These are phyloP conservation scores for Lentinula novae-zelandiae DNA, from an alignment of 1,284 basidiomycete species.

Conservation along the genomic window DNA sequence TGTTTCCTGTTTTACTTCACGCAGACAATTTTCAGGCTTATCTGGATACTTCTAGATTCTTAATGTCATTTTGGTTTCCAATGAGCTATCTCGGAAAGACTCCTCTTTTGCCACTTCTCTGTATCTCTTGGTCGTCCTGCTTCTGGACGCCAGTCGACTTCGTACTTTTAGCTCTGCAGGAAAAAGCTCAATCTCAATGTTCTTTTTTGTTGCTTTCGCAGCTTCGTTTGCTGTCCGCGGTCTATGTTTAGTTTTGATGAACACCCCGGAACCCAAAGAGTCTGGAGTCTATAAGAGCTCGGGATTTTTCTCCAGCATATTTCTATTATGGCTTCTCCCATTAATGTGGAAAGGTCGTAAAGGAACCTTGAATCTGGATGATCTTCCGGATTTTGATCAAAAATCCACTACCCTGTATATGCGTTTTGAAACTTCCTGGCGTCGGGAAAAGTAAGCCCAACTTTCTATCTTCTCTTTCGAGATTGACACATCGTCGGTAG, in stretches of 20 bases:
- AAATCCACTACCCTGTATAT: background rate
- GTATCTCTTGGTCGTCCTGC: background rate
- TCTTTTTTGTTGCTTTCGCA: background rate
- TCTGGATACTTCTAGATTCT: background rate
- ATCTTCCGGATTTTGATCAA: constrained; percentile 3
- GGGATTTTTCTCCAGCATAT: background rate
- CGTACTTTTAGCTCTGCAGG: background rate
- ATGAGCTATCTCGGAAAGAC: background rate
- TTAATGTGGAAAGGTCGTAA: constrained; percentile 3
- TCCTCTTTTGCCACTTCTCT: background rate
- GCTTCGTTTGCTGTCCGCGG: background rate
- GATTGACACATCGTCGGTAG: background rate
- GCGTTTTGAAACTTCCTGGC: background rate
- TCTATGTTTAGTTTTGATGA: background rate
- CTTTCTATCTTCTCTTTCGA: background rate
- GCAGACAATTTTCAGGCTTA: background rate
- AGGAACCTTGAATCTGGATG: background rate
- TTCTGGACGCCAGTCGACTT: background rate
- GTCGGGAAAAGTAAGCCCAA: background rate
- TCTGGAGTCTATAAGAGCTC: background rate
- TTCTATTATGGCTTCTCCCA: background rate
- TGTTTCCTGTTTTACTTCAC: background rate
- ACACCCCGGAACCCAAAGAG: background rate
- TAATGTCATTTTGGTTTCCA: background rate
- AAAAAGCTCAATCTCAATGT: background rate